Evolutionary conservation across 306 rosid species (phyloP), one percentile per base, ranked within the genome.

Genomic region (Nissolia schottii): DNA sequence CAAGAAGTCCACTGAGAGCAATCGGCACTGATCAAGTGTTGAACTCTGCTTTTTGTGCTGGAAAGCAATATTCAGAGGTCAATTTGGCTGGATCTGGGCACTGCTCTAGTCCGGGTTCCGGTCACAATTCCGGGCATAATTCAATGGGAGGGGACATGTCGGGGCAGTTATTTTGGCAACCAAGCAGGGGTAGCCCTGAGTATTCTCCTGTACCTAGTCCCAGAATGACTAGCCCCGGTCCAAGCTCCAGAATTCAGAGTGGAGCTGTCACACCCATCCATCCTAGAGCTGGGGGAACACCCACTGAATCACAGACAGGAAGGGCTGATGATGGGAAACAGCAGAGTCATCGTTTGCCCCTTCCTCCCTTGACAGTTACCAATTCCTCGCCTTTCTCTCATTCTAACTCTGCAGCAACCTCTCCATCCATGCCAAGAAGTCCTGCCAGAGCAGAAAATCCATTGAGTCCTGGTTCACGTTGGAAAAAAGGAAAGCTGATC

Each of bases 211-310:
- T 70, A 37, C 84, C 84, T 35, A 80, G 84, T 70, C 84, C 84
- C 59, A 75, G 84, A 75, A 80, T 80, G 84, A 64, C 81, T 62
- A 80, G 87, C 76, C 87, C 87, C 59, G 94, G 99, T 31, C 97
- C 97, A 56, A 89, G 97, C 76, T 95, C 99, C 43, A 95, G 99
- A 90, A 89, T 89, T 81, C 99, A 95, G 59, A 95, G 99, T 63
- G 99, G 99, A 81, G 92, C 97, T 41, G 99, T 95, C 82, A 95
- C 99, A 63, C 99, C 99, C 49, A 89, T 83, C 82, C 97, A 95
- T 82, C 96, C 97, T 22, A 87, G 96, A 80, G 96, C 95, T 4
- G 96, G 85, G 49, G 92, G 91, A 69, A 76, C 83, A n/a, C 81
- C 79, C 41, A 64, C 65, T 29, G 97, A 95, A 53, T 80, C 95